These are phyloP conservation scores for Periconia digitata DNA, from an alignment of 2,329 filamentous ascomycete genomes.

Conservation along the genomic window DNA sequence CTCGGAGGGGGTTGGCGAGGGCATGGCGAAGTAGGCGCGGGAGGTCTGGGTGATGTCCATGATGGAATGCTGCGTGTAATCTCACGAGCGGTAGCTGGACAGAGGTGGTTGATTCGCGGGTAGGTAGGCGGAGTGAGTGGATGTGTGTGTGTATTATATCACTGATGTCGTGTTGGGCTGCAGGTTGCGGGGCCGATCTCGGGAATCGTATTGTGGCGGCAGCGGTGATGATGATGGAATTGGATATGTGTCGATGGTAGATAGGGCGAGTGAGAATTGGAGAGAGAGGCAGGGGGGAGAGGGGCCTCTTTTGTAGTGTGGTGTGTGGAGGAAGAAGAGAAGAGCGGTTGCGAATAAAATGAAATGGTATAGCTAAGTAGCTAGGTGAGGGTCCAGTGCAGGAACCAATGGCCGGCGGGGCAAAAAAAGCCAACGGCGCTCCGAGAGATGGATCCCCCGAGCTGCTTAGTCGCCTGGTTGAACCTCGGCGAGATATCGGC, in stretches of 20 bases:
- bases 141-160: constrained; percentile 1
- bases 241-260: background rate
- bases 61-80: no score
- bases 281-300: background rate
- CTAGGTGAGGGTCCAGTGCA: background rate
- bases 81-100: no score
- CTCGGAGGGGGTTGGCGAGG: constrained; percentile 30
- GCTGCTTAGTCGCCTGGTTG: no score
- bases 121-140: constrained; percentile 9
- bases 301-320: background rate
- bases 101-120: constrained; percentile 5
- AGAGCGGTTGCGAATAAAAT: background rate
- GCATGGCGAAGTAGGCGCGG: constrained; percentile 36
- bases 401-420: background rate
- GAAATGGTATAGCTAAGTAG: no score
- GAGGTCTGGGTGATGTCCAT: constrained; percentile 37
- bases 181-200: constrained; percentile 3
- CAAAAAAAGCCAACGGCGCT: background rate
- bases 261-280: background rate
- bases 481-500: constrained; percentile 1
- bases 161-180: background rate
- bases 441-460: background rate
- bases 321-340: background rate
- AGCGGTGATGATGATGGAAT: no score
- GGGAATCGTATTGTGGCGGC: background rate